phyloP scores from a whole-genome alignment of 352 stramenopile species.

The Phytophthora ramorum region DNA sequence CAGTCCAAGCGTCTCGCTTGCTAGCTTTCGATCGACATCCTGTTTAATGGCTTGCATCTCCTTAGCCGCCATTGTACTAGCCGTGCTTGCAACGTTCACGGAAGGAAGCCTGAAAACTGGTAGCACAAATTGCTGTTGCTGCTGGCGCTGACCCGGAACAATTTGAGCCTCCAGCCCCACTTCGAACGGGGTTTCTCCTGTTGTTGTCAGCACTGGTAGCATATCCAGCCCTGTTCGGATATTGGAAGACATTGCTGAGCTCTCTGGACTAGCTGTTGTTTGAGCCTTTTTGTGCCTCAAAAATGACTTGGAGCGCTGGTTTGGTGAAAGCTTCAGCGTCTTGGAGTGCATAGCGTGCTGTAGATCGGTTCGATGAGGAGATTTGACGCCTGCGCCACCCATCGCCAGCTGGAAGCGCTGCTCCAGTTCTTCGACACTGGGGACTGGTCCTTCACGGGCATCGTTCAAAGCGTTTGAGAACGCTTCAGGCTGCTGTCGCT shows the following conservation, averaged over 20 bases:
- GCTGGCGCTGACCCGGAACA: slow-evolving; percentile 15
- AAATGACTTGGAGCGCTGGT: slow-evolving; percentile 50
- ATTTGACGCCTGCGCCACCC: slow-evolving; percentile 28
- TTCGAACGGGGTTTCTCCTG: slow-evolving; percentile 78
- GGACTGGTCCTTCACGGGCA: slow-evolving; percentile 13
- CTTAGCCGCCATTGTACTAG: slow-evolving; percentile 43
- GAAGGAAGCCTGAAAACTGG: slow-evolving; percentile 75
- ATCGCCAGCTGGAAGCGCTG: slow-evolving; percentile 44
- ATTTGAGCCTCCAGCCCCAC: slow-evolving; percentile 50
- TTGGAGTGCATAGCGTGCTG: slow-evolving; percentile 52
- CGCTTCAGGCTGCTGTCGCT: slow-evolving; percentile 47
- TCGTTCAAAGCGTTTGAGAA: slow-evolving; percentile 30
- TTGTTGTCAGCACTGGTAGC: slow-evolving; percentile 73
- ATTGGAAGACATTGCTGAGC: slow-evolving; percentile 11
- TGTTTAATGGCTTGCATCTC: slow-evolving; percentile 56
- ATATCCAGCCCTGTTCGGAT: slow-evolving; percentile 62
- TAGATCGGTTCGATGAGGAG: slow-evolving; percentile 25
- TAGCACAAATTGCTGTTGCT: slow-evolving; percentile 53
- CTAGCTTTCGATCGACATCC: slow-evolving; percentile 60
- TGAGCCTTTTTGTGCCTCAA: slow-evolving; percentile 54
- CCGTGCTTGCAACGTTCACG: slow-evolving; percentile 57
- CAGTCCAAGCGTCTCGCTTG: slow-evolving; percentile 69
- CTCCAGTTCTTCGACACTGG: slow-evolving; percentile 48
- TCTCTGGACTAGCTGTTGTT: slow-evolving; percentile 14
- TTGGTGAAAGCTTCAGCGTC: slow-evolving; percentile 49